Evolutionary conservation across 2,329 filamentous ascomycete species (phyloP).

Genomic region (Penicillium hordei): DNA sequence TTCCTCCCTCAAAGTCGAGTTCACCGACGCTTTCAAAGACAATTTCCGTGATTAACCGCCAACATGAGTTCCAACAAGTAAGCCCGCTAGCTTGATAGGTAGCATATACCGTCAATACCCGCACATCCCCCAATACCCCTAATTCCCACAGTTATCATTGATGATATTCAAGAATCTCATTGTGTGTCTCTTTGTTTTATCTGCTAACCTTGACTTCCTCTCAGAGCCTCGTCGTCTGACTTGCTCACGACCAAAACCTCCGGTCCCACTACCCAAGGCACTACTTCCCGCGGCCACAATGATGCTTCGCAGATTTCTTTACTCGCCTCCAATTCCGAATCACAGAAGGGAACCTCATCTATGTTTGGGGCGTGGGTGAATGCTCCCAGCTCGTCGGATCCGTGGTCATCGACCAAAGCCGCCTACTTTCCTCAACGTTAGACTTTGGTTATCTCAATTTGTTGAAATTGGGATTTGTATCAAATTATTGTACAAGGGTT

Average conservation of each 20-base stretch:
- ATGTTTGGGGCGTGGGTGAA: background rate
- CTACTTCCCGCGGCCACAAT: background rate
- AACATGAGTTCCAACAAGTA: conserved; percentile 2
- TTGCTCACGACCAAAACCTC: background rate
- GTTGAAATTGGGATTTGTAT: background rate
- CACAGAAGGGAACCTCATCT: background rate
- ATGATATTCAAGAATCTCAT: background rate
- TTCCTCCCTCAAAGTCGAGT: background rate
- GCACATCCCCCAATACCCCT: too few species aligned
- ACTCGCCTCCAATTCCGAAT: background rate
- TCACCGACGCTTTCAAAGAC: background rate
- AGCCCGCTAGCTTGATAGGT: background rate
- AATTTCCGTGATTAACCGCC: background rate
- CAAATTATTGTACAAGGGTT: background rate
- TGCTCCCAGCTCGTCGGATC: background rate
- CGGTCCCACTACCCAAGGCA: background rate
- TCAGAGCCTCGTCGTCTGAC: background rate
- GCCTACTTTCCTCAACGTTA: background rate
- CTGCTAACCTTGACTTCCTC: background rate
- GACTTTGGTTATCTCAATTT: background rate
- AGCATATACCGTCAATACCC: background rate
- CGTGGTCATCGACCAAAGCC: background rate
- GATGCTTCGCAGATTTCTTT: background rate
- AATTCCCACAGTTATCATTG: background rate
- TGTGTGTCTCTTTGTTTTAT: background rate